A percentile compares a stretch with the other conserved stretches of the same genome.
phyloP scores from a whole-genome alignment of 106 monocot species.

The Dendrobium catenatum region DNA sequence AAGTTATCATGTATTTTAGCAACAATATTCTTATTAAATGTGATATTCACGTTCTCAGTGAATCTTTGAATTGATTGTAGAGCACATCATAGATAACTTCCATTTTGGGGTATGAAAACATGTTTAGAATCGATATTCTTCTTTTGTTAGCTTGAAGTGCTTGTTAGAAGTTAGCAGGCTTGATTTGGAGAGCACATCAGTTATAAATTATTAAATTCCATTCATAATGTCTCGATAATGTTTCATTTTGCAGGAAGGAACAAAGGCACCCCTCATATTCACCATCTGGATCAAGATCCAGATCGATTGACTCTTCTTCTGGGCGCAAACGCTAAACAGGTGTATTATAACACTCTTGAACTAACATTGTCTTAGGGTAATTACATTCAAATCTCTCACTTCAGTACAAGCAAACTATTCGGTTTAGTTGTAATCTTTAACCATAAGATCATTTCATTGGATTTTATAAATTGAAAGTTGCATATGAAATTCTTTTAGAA shows the following conservation, averaged over 20 bases:
- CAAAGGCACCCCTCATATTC: conserved; percentile 8
- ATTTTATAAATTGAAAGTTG: no score
- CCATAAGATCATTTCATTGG: no score
- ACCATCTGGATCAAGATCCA: conserved; percentile 16
- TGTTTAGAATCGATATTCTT: neutral
- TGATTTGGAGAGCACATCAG: neutral
- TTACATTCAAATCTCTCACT: no score
- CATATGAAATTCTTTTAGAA: no score
- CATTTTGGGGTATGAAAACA: neutral
- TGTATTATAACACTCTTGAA: neutral
- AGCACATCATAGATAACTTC: neutral
- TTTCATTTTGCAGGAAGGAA: neutral
- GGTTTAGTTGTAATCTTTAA: no score
- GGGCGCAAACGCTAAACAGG: neutral
- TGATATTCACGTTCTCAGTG: neutral
- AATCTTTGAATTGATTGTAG: neutral
- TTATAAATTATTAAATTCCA: no score
- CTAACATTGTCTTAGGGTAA: no score
- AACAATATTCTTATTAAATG: neutral
- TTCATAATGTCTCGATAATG: no score
- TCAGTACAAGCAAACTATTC: no score
- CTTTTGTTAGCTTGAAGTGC: neutral
- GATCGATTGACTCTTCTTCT: conserved; percentile 5
- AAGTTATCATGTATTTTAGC: neutral
- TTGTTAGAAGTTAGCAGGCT: neutral